Evolutionary conservation across 2,329 filamentous ascomycete species (phyloP).

Genomic region (Rhinocladiella similis): DNA sequence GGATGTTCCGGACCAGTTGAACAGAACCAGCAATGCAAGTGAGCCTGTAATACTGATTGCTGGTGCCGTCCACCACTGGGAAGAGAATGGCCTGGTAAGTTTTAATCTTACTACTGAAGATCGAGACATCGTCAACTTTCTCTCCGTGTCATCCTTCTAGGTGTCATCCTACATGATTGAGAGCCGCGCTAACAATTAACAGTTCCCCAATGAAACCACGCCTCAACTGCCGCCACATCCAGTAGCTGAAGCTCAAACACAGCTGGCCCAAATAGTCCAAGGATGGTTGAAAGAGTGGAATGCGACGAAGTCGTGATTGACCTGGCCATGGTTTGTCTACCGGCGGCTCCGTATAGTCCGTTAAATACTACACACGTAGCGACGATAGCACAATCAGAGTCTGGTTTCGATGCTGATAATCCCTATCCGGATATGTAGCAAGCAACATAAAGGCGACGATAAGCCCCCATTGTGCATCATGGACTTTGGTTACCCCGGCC

Average conservation of each 20-base stretch:
- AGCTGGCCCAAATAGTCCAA: slow-evolving; percentile 62
- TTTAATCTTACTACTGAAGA: too few relatives aligned
- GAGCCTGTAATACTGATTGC: slow-evolving; percentile 74
- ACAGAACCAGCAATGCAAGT: slow-evolving; percentile 53
- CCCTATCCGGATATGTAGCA: too few relatives aligned
- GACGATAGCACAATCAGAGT: background rate
- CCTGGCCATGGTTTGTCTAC: background rate
- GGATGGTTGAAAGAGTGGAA: slow-evolving; percentile 67
- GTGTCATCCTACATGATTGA: too few relatives aligned
- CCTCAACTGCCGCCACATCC: slow-evolving; percentile 58
- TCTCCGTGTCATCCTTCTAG: too few relatives aligned
- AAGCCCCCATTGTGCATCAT: too few relatives aligned
- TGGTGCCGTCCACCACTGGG: slow-evolving; percentile 80
- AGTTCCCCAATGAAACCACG: slow-evolving; percentile 60
- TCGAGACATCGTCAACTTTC: too few relatives aligned
- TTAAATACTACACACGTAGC: too few relatives aligned
- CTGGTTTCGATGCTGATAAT: too few relatives aligned
- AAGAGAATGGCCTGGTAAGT: slow-evolving; percentile 46
- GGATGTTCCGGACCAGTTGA: slow-evolving; percentile 53
- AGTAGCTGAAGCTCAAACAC: slow-evolving; percentile 54
- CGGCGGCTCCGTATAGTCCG: too few relatives aligned
- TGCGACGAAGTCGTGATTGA: background rate
- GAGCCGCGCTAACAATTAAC: too few relatives aligned
- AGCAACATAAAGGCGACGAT: too few relatives aligned
- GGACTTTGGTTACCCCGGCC: too few relatives aligned